Evolutionary conservation across 2,329 filamentous ascomycete species (phyloP).

Genomic region (Huntiella savannae): DNA sequence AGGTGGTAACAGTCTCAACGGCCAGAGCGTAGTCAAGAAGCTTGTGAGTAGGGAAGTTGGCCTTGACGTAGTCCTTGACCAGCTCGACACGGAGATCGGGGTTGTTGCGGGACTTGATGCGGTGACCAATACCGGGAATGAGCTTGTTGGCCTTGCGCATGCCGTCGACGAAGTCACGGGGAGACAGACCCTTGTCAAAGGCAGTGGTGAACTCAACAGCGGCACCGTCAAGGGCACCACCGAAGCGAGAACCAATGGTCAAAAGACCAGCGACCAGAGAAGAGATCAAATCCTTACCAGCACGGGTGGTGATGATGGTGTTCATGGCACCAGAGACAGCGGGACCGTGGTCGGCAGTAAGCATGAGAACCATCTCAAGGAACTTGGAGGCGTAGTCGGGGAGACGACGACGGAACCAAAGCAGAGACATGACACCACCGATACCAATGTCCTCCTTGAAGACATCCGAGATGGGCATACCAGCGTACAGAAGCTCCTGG

Average conservation of each 20-base stretch:
- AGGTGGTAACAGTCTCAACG: slow-evolving; percentile 93
- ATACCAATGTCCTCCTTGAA: slow-evolving; percentile 98
- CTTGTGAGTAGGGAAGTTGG: slow-evolving; percentile 96
- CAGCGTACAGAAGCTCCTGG: slow-evolving; percentile 94
- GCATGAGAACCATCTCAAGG: slow-evolving; percentile 99
- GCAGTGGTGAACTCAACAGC: slow-evolving; percentile 97
- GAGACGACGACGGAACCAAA: slow-evolving; percentile 98
- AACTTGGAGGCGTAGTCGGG: slow-evolving; percentile 96
- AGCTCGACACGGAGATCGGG: slow-evolving; percentile 98
- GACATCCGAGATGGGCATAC: slow-evolving; percentile 99
- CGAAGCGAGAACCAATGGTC: slow-evolving; percentile 94
- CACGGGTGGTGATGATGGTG: slow-evolving; percentile 99
- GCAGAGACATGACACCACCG: slow-evolving; percentile 96
- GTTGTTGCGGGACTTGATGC: slow-evolving; percentile 99
- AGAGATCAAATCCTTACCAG: slow-evolving; percentile 94
- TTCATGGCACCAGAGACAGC: slow-evolving; percentile 99
- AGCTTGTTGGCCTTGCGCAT: slow-evolving; percentile 99
- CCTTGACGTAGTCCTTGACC: slow-evolving; percentile 95
- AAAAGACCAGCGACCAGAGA: slow-evolving; percentile 90
- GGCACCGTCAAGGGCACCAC: slow-evolving; percentile 92
- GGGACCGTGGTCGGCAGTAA: slow-evolving; percentile 96
- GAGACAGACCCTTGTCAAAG: slow-evolving; percentile 93
- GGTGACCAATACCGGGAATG: slow-evolving; percentile 96
- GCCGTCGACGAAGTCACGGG: slow-evolving; percentile 94
- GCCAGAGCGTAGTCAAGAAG: slow-evolving; percentile 96